Conservation (phyloP, 2,329 filamentous ascomycete genomes). For the Monilinia laxa region DNA sequence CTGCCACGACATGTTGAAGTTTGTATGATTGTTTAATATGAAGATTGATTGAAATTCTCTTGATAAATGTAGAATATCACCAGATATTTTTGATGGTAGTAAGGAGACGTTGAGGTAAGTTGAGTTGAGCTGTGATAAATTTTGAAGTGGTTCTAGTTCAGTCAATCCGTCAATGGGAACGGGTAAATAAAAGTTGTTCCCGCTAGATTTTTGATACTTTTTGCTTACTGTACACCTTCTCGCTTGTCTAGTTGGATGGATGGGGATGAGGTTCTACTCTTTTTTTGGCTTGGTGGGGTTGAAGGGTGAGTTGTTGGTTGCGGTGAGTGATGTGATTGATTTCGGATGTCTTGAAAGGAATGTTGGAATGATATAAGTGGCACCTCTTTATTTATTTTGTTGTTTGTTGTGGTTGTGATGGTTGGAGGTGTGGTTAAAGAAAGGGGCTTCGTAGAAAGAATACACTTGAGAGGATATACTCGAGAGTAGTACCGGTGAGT, state of each 20-base stretch:
- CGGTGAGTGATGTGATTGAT: conserved; percentile 8
- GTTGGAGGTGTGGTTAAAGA: not conserved
- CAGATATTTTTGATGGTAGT: not conserved
- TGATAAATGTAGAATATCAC: not conserved
- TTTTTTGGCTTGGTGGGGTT: conserved; percentile 19
- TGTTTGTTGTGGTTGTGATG: not conserved
- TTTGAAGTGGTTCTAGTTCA: conserved; percentile 12
- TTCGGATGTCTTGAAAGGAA: conserved; percentile 1
- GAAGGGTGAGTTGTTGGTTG: conserved; percentile 23
- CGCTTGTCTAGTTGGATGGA: conserved; percentile 21
- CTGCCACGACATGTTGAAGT: conserved; percentile 70
- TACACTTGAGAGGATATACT: not conserved
- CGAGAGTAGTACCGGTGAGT: not conserved
- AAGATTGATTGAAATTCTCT: conserved; percentile 1
- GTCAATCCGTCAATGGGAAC: not conserved
- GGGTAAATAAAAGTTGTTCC: conserved; percentile 11
- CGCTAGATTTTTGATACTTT: not conserved
- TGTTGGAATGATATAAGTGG: conserved; percentile 18
- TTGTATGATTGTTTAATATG: not conserved
- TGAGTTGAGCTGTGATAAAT: conserved; percentile 6
- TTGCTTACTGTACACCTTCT: not conserved
- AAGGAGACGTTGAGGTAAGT: not conserved
- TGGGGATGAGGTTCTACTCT: not conserved
- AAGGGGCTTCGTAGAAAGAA: not conserved
- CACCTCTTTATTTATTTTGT: not conserved